These are phyloP conservation scores for Rhizophora apiculata DNA, from an alignment of 345 rosid species.

Conservation along the genomic window DNA sequence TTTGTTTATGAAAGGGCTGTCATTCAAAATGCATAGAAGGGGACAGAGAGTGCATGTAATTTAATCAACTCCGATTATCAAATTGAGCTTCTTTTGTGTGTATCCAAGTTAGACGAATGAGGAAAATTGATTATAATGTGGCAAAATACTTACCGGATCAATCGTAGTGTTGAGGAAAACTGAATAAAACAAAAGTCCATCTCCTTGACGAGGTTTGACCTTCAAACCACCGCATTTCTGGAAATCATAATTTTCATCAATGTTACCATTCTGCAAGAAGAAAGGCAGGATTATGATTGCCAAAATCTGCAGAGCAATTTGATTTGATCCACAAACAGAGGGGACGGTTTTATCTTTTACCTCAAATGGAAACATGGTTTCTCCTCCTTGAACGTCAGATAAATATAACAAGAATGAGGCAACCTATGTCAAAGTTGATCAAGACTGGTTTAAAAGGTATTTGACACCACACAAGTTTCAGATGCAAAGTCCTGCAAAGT, in stretches of 20 bases:
- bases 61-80: too few species aligned
- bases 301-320: neutral
- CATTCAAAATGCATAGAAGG: too few species aligned
- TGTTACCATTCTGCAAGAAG: constrained; percentile 44
- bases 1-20: too few species aligned
- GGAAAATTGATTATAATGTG: neutral
- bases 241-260: constrained; percentile 46
- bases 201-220: constrained; percentile 63
- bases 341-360: constrained; percentile 25
- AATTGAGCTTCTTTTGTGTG: too few species aligned
- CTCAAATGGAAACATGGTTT: constrained; percentile 69
- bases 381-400: constrained; percentile 63
- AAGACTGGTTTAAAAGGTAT: neutral
- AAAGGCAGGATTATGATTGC: constrained; percentile 3
- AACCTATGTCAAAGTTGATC: constrained; percentile 31
- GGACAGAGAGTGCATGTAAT: too few species aligned
- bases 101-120: neutral
- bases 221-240: constrained; percentile 47
- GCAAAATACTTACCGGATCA: constrained; percentile 40
- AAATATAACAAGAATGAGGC: constrained; percentile 64
- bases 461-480: too few species aligned
- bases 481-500: neutral
- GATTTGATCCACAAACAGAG: neutral
- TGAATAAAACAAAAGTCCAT: constrained; percentile 63
- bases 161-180: constrained; percentile 54